These are phyloP conservation scores for Excoecaria agallocha DNA, from an alignment of 345 rosid species.

Conservation along the genomic window DNA sequence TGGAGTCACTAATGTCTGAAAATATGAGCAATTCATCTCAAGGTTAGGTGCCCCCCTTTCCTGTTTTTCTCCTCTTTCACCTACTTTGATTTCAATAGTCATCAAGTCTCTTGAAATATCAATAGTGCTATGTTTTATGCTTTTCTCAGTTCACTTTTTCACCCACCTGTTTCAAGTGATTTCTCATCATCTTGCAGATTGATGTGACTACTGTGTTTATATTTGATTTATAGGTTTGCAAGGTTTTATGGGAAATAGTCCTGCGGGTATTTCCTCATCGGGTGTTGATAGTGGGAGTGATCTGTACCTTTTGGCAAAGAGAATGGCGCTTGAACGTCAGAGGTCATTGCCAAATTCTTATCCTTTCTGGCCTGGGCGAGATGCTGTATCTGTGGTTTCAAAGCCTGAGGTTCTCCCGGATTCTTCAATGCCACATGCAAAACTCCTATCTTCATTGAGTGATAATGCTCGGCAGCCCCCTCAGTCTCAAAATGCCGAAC, in stretches of 20 bases:
- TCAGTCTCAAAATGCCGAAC: constrained; percentile 67
- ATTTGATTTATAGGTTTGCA: constrained; percentile 54
- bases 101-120: neutral
- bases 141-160: neutral
- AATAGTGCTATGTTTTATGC: neutral
- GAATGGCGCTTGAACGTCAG: constrained; percentile 74
- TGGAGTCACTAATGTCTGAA: constrained; percentile 90
- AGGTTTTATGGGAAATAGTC: constrained; percentile 54
- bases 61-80: constrained; percentile 3
- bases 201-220: constrained; percentile 11
- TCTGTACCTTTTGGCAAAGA: constrained; percentile 64
- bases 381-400: constrained; percentile 54
- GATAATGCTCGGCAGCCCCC: constrained; percentile 47
- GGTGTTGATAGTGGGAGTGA: constrained; percentile 61
- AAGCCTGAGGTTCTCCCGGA: constrained; percentile 56
- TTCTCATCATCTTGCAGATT: neutral
- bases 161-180: neutral
- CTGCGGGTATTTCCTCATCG: constrained; percentile 43
- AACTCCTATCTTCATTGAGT: constrained; percentile 28
- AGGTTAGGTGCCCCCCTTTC: constrained; percentile 44
- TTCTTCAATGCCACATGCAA: constrained; percentile 37
- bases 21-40: constrained; percentile 48
- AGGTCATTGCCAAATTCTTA: constrained; percentile 53
- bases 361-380: constrained; percentile 70
- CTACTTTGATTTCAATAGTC: neutral